These are phyloP conservation scores for Neurospora tetrasperma DNA, from an alignment of 495 filamentous ascomycete species.

Conservation along the genomic window DNA sequence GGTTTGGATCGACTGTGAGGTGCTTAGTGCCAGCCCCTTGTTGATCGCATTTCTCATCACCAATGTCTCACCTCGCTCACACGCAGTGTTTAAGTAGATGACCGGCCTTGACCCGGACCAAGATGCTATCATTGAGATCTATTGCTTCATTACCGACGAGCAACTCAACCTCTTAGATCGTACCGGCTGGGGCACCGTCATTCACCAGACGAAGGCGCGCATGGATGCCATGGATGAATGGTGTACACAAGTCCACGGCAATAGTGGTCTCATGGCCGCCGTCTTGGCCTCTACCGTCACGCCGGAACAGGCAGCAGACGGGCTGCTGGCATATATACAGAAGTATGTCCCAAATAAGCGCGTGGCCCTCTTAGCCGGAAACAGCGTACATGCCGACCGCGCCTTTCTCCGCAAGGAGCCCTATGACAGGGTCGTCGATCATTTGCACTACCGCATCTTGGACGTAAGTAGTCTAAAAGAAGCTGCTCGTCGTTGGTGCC, in stretches of 20 bases:
- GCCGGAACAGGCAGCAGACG: conserved; percentile 58
- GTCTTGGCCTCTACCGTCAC: conserved; percentile 66
- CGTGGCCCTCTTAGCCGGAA: conserved; percentile 71
- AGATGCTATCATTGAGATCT: conserved; percentile 85
- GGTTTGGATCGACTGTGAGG: conserved; percentile 89
- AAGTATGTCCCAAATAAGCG: conserved; percentile 52
- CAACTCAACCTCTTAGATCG: conserved; percentile 67
- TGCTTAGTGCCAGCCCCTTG: conserved; percentile 21
- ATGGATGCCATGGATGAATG: conserved; percentile 68
- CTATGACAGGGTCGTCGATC: conserved; percentile 58
- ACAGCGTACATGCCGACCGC: conserved; percentile 83
- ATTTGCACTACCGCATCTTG: conserved; percentile 81
- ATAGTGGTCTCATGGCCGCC: conserved; percentile 69
- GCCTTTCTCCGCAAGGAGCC: conserved; percentile 68
- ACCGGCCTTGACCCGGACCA: conserved; percentile 71
- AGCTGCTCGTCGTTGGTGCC: conserved; percentile 71
- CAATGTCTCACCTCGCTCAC: neutral
- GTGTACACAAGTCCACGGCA: conserved; percentile 47
- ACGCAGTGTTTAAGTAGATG: conserved; percentile 50
- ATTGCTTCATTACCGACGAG: conserved; percentile 81
- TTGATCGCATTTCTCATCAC: neutral
- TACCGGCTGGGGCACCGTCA: conserved; percentile 66
- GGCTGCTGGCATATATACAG: conserved; percentile 68
- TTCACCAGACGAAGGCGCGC: conserved; percentile 60
- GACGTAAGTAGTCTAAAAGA: conserved; percentile 92